phyloP scores from a whole-genome alignment of 73 alveolate genomes.

The Uronychia setigera region DNA sequence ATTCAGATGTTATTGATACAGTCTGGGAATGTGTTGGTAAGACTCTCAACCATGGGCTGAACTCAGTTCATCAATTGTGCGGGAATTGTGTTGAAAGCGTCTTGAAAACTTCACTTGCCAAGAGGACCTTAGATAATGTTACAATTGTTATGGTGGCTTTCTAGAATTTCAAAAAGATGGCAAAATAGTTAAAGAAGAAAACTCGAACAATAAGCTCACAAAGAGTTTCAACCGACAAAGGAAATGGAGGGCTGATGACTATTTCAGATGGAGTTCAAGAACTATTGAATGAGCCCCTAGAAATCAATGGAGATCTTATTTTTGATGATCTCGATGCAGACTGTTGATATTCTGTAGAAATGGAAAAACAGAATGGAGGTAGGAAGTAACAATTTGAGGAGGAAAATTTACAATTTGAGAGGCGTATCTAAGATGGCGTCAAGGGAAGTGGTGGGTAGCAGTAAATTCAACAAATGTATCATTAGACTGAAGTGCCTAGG shows the following conservation, averaged over 20 bases:
- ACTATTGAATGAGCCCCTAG: background rate
- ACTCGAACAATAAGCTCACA: background rate
- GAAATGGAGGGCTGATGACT: background rate
- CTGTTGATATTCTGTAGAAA: background rate
- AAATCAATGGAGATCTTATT: background rate
- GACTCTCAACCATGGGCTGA: background rate
- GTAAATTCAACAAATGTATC: too few relatives aligned
- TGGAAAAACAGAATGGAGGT: too few relatives aligned
- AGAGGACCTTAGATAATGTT: constrained; percentile 86
- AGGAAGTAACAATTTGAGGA: too few relatives aligned
- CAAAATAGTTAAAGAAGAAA: background rate
- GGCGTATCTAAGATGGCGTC: background rate
- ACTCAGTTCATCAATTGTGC: constrained; percentile 73
- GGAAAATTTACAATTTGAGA: too few relatives aligned
- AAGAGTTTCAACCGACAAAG: background rate
- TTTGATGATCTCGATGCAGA: background rate
- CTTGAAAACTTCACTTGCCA: constrained; percentile 80
- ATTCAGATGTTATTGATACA: constrained; percentile 82
- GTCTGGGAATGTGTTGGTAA: constrained; percentile 60
- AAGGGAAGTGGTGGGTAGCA: too few relatives aligned
- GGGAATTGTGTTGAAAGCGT: constrained; percentile 86
- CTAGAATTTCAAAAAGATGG: constrained; percentile 31
- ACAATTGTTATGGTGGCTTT: constrained; percentile 78
- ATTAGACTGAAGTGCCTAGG: too few relatives aligned
- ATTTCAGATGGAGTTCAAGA: background rate